phyloP scores from a whole-genome alignment of 371 early-diverging fungal genomes.

The Mortierella sp. region DNA sequence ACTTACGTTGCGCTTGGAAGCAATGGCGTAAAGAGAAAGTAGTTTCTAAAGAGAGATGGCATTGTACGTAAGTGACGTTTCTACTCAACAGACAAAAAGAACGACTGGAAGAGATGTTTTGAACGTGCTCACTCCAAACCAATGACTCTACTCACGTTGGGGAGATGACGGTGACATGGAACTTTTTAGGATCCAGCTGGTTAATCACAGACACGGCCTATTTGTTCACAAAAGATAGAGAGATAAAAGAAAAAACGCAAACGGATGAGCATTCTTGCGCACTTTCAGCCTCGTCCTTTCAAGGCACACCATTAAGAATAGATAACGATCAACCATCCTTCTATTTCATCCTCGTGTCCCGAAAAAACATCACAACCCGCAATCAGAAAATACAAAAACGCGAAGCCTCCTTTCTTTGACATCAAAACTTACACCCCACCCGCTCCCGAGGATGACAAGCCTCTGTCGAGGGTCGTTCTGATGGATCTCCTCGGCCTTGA shows the following conservation, averaged over 20 bases:
- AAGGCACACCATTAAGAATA: background rate
- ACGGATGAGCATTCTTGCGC: background rate
- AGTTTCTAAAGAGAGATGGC: slow-evolving; percentile 66
- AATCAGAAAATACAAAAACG: background rate
- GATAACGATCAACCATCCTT: background rate
- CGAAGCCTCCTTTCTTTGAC: background rate
- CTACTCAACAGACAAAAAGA: background rate
- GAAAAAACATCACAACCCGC: background rate
- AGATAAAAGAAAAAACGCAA: background rate
- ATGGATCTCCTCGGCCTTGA: slow-evolving; percentile 56
- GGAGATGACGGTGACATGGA: slow-evolving; percentile 82
- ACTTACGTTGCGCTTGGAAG: slow-evolving; percentile 80
- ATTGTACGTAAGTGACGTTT: background rate
- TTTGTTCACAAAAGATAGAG: background rate
- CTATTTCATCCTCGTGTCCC: background rate
- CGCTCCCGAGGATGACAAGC: slow-evolving; percentile 83
- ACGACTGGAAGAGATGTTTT: background rate
- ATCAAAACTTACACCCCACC: slow-evolving; percentile 73
- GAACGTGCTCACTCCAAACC: background rate
- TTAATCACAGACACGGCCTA: slow-evolving; percentile 70
- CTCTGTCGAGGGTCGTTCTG: slow-evolving; percentile 64
- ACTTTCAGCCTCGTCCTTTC: background rate
- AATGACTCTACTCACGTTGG: slow-evolving; percentile 60
- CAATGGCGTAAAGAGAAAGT: slow-evolving; percentile 91
- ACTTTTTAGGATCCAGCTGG: slow-evolving; percentile 75